Percentiles rank a stretch among this genome's conserved stretches.
These are phyloP conservation scores for Teratosphaeria zuluensis DNA, from an alignment of 2,329 filamentous ascomycete genomes.

Conservation along the genomic window DNA sequence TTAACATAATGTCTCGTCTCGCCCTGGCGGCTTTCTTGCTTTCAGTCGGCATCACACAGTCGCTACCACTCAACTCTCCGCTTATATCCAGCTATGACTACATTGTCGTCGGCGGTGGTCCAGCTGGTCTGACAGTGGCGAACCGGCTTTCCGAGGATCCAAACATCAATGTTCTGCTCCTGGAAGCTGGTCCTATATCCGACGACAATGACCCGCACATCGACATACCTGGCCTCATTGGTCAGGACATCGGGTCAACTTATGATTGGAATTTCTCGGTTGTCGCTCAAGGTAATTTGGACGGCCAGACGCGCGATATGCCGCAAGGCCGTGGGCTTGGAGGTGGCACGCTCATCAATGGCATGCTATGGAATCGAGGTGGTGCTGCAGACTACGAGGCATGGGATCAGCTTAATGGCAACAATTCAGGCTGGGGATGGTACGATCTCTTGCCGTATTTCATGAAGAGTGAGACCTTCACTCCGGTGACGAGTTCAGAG, in stretches of 20 bases:
- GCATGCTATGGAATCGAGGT: conserved; percentile 31
- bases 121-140: conserved; percentile 21
- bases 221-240: conserved; percentile 20
- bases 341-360: conserved; percentile 25
- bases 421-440: conserved; percentile 45
- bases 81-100: conserved; percentile 20
- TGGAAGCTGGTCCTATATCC: conserved; percentile 21
- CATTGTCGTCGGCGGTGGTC: conserved; percentile 20
- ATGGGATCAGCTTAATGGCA: conserved; percentile 43
- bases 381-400: conserved; percentile 42
- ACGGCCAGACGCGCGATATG: conserved; percentile 15
- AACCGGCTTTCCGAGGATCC: conserved; percentile 23
- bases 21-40: background rate
- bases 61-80: conserved; percentile 20
- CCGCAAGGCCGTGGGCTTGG: conserved; percentile 24
- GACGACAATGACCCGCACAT: conserved; percentile 14
- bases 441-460: conserved; percentile 34
- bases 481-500: conserved; percentile 22
- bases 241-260: conserved; percentile 15
- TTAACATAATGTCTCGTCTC: background rate
- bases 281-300: conserved; percentile 15
- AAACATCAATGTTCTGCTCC: conserved; percentile 19
- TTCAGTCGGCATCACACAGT: background rate
- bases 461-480: conserved; percentile 26
- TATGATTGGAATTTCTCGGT: conserved; percentile 24